phyloP scores from a whole-genome alignment of 2,329 filamentous ascomycete genomes.

The Neonectria ditissima region DNA sequence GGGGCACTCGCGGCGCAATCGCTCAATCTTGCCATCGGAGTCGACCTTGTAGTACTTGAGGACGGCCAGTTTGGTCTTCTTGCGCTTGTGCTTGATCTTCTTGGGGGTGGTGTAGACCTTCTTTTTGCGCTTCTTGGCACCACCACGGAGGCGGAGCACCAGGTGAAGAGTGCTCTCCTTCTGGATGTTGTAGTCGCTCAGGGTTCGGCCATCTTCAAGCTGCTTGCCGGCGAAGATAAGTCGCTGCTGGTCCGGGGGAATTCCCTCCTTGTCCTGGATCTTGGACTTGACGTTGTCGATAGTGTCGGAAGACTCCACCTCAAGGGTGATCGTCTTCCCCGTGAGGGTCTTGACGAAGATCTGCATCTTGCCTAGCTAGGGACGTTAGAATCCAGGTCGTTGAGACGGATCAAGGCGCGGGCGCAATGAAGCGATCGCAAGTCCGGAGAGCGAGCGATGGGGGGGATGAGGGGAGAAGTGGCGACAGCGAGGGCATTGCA shows the following conservation, averaged over 20 bases:
- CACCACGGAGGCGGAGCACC: slow-evolving; percentile 97
- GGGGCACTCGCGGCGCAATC: slow-evolving; percentile 97
- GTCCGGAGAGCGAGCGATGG: slow-evolving; percentile 26
- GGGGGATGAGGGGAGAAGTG: slow-evolving; percentile 10
- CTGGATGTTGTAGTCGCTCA: slow-evolving; percentile 99
- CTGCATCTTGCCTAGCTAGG: slow-evolving; percentile 75
- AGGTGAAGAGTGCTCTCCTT: slow-evolving; percentile 99
- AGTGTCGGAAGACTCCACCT: slow-evolving; percentile 99
- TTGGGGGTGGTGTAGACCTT: slow-evolving; percentile 99
- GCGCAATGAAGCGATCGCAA: slow-evolving; percentile 23
- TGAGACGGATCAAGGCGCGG: slow-evolving; percentile 12
- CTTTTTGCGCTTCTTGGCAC: slow-evolving; percentile 99
- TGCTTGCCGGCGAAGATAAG: slow-evolving; percentile 99
- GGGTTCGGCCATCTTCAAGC: slow-evolving; percentile 98
- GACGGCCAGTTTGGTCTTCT: slow-evolving; percentile 99
- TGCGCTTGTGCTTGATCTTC: slow-evolving; percentile 99
- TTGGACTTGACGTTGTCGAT: slow-evolving; percentile 99
- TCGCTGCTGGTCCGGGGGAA: slow-evolving; percentile 98
- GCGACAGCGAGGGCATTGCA: slow-evolving; percentile 30
- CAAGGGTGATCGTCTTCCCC: slow-evolving; percentile 99
- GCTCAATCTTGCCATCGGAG: slow-evolving; percentile 99
- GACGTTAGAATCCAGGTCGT: slow-evolving; percentile 54
- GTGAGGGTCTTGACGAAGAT: slow-evolving; percentile 89
- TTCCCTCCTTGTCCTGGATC: slow-evolving; percentile 98
- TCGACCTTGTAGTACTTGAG: slow-evolving; percentile 99